Evolutionary conservation across 371 early-diverging fungal species (phyloP), one percentile per base, ranked within the genome.

Genomic region (Mycotypha africana): DNA sequence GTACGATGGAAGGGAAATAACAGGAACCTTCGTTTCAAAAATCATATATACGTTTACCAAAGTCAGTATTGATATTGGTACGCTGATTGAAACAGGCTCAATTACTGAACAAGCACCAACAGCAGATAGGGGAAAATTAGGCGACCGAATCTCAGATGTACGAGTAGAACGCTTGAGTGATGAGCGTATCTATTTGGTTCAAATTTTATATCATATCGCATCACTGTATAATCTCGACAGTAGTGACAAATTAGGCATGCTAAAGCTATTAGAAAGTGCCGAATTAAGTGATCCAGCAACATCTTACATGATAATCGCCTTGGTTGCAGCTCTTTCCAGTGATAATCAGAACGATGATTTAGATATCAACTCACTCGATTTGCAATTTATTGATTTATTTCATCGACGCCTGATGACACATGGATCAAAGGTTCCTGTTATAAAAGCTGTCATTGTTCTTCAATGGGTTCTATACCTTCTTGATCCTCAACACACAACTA

Each of bases 391-490:
- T 12, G 25, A 47, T n/a, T 22, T 19, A n/a, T 53, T 68, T 30
- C 61, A 72, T 16, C 32, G 62, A 20, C 39, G 59, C 16, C 52
- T 66, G 43, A 58, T 48, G 51, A 58, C 44, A 37, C 45, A 42
- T 49, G 49, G 47, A 37, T 81, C 81, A 67, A 59, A 60, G 20
- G 74, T 76, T 14, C 78, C 78, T 4, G 82, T 76, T 0, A 63
- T 88, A 24, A 79, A 81, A 39, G 77, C 82, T 6, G 58, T 82
- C 0, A 58, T 86, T 17, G 60, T 79, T 33, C 57, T 90, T 32
- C 90, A 90, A 58, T 89, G 88, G 84, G 53, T 75, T 24, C 24
- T 58, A 5, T 58, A 58, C 23, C 23, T 58, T 16, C 37, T 41
- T n/a, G 40, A 60, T 82, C 45, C 83, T 79, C 47, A 45, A 76